A percentile compares a stretch with the other conserved stretches of the same genome.
phyloP scores from a whole-genome alignment of 495 filamentous ascomycete species.

The Lophiostoma macrostomum region DNA sequence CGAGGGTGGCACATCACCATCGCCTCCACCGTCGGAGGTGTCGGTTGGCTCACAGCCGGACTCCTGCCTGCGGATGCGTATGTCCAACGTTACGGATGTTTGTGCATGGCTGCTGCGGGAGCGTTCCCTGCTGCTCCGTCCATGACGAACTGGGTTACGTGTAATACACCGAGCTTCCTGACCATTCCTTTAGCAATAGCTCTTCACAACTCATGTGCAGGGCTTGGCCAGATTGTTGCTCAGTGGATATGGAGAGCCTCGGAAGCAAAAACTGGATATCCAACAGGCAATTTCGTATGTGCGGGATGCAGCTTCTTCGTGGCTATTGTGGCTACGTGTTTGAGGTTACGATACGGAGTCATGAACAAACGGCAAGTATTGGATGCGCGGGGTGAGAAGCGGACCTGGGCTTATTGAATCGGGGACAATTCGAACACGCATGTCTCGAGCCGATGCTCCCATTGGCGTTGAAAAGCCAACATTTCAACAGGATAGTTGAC shows the following conservation, averaged over 20 bases:
- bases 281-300: conserved; percentile 22
- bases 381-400: conserved; percentile 14
- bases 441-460: no score
- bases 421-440: no score
- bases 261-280: conserved; percentile 16
- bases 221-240: conserved; percentile 19
- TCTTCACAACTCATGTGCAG: conserved; percentile 19
- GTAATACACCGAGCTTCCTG: conserved; percentile 13
- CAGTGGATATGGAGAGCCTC: conserved; percentile 28
- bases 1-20: conserved; percentile 22
- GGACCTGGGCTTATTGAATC: conserved; percentile 13
- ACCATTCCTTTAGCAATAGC: conserved; percentile 23
- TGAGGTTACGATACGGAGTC: conserved; percentile 18
- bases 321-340: conserved; percentile 8
- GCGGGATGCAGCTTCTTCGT: conserved; percentile 22
- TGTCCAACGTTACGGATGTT: conserved; percentile 12
- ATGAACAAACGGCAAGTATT: conserved; percentile 2
- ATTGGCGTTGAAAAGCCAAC: no score
- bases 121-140: conserved; percentile 22
- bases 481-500: no score
- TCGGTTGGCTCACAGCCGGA: conserved; percentile 24
- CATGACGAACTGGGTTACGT: conserved; percentile 22
- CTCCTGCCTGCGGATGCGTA: conserved; percentile 21
- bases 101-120: conserved; percentile 20
- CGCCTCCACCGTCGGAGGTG: conserved; percentile 17